phyloP scores from a whole-genome alignment of 345 rosid genomes.

The Pistacia vera region DNA sequence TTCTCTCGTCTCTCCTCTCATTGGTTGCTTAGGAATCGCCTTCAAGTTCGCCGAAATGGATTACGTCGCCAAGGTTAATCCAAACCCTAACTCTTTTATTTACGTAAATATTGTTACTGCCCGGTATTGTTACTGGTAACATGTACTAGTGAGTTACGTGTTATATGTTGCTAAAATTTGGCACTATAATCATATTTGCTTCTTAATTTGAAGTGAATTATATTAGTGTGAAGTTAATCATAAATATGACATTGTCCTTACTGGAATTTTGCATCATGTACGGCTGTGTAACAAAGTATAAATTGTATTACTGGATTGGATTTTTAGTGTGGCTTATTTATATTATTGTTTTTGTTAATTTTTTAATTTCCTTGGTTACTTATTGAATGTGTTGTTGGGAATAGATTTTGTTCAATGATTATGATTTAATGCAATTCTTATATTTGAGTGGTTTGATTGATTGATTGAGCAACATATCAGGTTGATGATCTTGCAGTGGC shows the following conservation, averaged over 20 bases:
- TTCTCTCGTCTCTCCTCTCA: constrained; percentile 90
- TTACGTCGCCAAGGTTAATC: constrained; percentile 82
- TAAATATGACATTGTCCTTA: too few species aligned
- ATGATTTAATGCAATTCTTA: neutral
- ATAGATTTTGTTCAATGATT: neutral
- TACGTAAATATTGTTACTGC: too few species aligned
- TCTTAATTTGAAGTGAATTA: too few species aligned
- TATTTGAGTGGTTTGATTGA: neutral
- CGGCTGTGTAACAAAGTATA: too few species aligned
- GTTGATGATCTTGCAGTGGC: constrained; percentile 77
- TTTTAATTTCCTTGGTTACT: neutral
- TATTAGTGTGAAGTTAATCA: too few species aligned
- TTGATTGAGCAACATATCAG: constrained; percentile 31
- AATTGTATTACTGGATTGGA: neutral
- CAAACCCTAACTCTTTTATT: neutral
- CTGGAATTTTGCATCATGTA: too few species aligned
- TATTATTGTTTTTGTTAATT: neutral
- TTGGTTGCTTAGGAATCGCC: constrained; percentile 90
- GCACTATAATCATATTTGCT: too few species aligned
- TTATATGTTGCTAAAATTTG: too few species aligned
- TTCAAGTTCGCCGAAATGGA: constrained; percentile 97
- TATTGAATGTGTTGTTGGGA: neutral
- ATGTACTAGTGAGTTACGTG: too few species aligned
- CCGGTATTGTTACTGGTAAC: too few species aligned
- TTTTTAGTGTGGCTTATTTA: neutral